Evolutionary conservation across 352 stramenopile genomes (phyloP), one percentile per base, ranked within the genome.

Genomic region (Globisporangium megalacanthum): DNA sequence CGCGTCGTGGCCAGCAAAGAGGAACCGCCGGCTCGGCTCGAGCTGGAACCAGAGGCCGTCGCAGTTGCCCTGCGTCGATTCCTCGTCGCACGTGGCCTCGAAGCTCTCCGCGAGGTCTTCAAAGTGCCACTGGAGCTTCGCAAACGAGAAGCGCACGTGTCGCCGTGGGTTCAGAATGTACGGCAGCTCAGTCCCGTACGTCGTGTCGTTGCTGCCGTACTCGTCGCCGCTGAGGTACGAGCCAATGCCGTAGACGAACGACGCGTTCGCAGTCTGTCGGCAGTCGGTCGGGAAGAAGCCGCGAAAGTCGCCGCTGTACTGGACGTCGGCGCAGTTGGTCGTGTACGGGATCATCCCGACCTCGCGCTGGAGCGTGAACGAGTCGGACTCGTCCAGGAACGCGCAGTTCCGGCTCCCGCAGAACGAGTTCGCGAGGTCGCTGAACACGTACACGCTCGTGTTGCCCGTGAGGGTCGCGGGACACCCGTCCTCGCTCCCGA

Each of bases 221-320:
- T 68, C 60, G 25, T 77, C 68, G 15, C 67, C 75, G 2, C 62
- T 54, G 53, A 84, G 73, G 61, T 78, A 76, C 53, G 74, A 78
- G 14, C 48, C 48, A 31, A 52, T 42, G 48, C 48, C 48, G 48
- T 52, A 52, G 14, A 22, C 29, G 14, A 84, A 61, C 8, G 61
- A 64, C 20, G 64, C 49, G 54, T 81, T 69, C 0, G 44, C 31
- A 2, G 69, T 19, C 13, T 64, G 60, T 0, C 48, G 46, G 39
- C 75, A 82, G 15, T 72, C 22, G 10, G 37, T 63, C 1, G 70
- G 72, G 52, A 62, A 79, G 51, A 69, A 84, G 6, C 63, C 65
- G 1, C 60, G 63, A 47, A 76, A 78, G 56, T 79, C 72, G 53
- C 56, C 58, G 56, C 64, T 65, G 67, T 84, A 84, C 15, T 42